A percentile compares a stretch with the other conserved stretches of the same genome.
These are phyloP conservation scores for Arthroderma sp. DNA, from an alignment of 2,329 filamentous ascomycete species.

Conservation along the genomic window DNA sequence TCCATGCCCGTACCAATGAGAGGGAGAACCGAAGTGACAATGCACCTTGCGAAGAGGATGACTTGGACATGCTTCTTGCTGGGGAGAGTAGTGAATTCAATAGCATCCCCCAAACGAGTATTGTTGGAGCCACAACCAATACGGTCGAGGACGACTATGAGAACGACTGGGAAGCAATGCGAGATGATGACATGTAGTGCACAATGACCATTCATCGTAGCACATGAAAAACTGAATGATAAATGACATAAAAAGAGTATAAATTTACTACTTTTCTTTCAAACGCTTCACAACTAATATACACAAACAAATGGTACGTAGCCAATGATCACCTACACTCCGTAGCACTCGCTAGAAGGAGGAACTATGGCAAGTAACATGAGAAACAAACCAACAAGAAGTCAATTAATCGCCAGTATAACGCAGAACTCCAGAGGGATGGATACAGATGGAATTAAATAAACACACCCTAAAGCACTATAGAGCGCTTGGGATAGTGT, in stretches of 20 bases:
- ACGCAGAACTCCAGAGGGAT: not conserved
- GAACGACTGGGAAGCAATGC: constrained; percentile 57
- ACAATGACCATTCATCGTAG: not conserved
- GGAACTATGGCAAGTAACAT: not conserved
- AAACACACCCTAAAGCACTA: not conserved
- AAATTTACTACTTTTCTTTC: not conserved
- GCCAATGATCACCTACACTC: not conserved
- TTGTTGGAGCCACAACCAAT: not conserved
- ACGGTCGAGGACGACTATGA: constrained; percentile 36
- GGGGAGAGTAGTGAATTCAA: constrained; percentile 28
- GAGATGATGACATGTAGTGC: constrained; percentile 22
- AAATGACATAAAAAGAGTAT: not conserved
- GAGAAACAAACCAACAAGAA: not conserved
- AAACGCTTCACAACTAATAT: not conserved
- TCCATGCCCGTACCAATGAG: no score
- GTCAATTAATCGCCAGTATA: not conserved
- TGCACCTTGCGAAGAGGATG: constrained; percentile 33
- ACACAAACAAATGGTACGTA: not conserved
- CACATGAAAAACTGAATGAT: not conserved
- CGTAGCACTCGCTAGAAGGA: not conserved
- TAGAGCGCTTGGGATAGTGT: not conserved
- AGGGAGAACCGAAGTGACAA: not conserved
- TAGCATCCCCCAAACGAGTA: not conserved
- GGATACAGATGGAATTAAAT: not conserved
- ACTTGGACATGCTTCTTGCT: constrained; percentile 43